These are phyloP conservation scores for Paecilomyces dactylethromorphus DNA, from an alignment of 2,329 filamentous ascomycete species.

Conservation along the genomic window DNA sequence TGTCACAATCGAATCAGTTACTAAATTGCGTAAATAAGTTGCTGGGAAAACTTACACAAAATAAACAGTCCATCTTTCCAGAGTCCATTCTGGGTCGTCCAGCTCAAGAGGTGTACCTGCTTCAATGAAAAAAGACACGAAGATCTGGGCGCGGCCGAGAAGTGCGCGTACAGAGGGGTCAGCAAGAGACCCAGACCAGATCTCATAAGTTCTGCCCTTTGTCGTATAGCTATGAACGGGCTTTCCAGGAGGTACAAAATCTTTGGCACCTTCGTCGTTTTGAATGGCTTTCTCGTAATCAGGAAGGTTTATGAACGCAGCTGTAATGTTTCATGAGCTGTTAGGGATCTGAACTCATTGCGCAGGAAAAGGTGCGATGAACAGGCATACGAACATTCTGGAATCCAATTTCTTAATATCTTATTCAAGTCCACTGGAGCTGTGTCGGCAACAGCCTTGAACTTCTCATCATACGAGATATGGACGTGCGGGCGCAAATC, in stretches of 20 bases:
- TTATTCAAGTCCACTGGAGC: conserved; percentile 63
- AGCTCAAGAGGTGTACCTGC: conserved; percentile 72
- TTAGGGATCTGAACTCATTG: conserved; percentile 10
- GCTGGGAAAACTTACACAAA: conserved; percentile 54
- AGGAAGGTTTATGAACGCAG: conserved; percentile 57
- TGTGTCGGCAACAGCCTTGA: conserved; percentile 60
- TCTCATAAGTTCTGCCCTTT: conserved; percentile 63
- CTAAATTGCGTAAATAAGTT: background rate
- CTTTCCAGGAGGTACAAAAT: conserved; percentile 68
- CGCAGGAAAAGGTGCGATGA: background rate
- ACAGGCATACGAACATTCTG: conserved; percentile 48
- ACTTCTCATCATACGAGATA: conserved; percentile 65
- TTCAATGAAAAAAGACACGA: conserved; percentile 85
- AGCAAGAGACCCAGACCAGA: conserved; percentile 72
- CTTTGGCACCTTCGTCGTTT: conserved; percentile 31
- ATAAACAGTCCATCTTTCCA: conserved; percentile 86
- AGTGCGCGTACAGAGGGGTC: conserved; percentile 65
- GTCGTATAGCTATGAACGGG: conserved; percentile 59
- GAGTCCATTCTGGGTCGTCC: conserved; percentile 64
- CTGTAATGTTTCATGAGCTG: conserved; percentile 32
- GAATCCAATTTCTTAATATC: conserved; percentile 59
- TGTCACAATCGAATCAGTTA: conserved; percentile 17
- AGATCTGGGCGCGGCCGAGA: conserved; percentile 73
- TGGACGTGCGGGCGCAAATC: conserved; percentile 74
- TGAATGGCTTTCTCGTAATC: conserved; percentile 58